Base-by-base conservation (phyloP, 129 eudicot genomes). In the Pittosporum tobira region DNA sequence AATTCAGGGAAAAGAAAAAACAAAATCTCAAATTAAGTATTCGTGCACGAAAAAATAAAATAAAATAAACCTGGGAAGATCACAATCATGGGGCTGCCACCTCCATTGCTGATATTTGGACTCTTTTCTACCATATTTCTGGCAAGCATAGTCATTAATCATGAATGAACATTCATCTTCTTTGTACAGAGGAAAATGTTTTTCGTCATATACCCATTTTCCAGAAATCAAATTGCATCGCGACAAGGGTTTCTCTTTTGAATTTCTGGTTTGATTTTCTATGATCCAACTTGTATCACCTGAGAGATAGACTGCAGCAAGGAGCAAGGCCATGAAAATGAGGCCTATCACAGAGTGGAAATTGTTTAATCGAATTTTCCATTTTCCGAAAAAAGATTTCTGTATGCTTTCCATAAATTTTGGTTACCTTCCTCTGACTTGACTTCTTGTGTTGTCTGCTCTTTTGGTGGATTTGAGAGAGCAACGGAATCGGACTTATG, bases 31-130 rank as follows among this genome's bases (percentile, higher is more conserved):
- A 9, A 6, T 2, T 29, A 24, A 27, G 34, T 14, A 6, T 16
- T 16, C 18, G 42, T 24, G 40, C 58, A 57, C 15, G n/a, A 59
- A 22, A 23, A 13, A 22, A 38, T 23, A 45, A 18, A n/a, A n/a
- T n/a, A 45, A 6, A 15, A 13, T 13, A 12, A 6, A 59, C 64
- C 64, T 22, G 64, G 64, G 64, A 59, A 59, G 64, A 15, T 59
- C 19, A 59, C 64, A 59, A 40, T 40, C 64, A 38, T 40, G 50
- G 15, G 64, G 64, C 22, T 59, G 64, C 64, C 64, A 59, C 25
- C 30, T 59, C 64, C 64, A 59, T 12, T 59, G 64, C 64, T 59
- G 64, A 59, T 37, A 59, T 28, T 37, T 59, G 0, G 50, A 5
- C 3, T 59, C 64, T 3, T 59, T 59, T 40, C 64, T 40, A 12